Evolutionary conservation across 176 grass and related monocot genomes (phyloP).

Genomic region (Carex cristatella): DNA sequence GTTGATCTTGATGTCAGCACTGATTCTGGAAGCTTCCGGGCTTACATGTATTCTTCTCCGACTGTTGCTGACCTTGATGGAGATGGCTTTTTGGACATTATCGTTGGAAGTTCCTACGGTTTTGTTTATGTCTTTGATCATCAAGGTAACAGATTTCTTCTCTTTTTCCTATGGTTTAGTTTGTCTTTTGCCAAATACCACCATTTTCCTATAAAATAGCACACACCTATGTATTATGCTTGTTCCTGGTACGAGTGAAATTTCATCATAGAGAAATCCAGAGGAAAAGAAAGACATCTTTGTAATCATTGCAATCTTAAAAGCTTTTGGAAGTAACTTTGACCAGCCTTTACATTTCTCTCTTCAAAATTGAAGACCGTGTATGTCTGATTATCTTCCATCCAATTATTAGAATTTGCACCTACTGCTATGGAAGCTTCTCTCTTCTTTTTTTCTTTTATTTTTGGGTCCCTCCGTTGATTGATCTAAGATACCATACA

Average conservation of each 20-base stretch:
- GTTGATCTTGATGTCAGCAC: too few species aligned
- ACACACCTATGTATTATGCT: not conserved
- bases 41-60: too few species aligned
- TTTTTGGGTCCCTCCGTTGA: not conserved
- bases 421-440: not conserved
- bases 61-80: too few species aligned
- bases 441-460: not conserved
- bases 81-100: slow-evolving; percentile 80
- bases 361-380: not conserved
- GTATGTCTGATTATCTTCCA: not conserved
- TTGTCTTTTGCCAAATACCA: not conserved
- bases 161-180: not conserved
- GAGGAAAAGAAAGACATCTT: not conserved
- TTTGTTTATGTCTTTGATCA: slow-evolving; percentile 93
- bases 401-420: not conserved
- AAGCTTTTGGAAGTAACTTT: not conserved
- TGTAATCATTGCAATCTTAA: not conserved
- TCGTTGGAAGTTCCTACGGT: slow-evolving; percentile 86
- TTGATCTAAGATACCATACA: not conserved
- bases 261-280: not conserved
- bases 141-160: slow-evolving; percentile 38
- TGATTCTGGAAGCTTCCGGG: too few species aligned
- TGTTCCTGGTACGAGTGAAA: not conserved
- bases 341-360: not conserved
- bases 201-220: not conserved